Conservation (phyloP, 2,329 filamentous ascomycete genomes). For the Aschersonia sp. region DNA sequence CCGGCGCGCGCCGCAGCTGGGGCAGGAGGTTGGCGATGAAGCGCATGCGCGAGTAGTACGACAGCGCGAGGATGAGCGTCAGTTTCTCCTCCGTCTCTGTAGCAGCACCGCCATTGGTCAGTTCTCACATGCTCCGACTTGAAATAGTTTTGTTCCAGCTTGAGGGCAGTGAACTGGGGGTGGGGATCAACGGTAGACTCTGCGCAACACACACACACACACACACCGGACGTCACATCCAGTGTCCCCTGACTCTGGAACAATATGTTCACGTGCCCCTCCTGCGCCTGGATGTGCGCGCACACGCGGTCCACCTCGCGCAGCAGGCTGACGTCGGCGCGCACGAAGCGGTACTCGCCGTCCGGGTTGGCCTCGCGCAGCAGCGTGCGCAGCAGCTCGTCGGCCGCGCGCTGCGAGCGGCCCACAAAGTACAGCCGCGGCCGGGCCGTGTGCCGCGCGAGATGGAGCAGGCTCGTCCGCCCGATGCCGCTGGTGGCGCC, state of each 20-base stretch:
- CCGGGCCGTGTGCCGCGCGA: slow-evolving; percentile 20
- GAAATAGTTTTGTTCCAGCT: too few relatives aligned
- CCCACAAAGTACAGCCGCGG: slow-evolving; percentile 35
- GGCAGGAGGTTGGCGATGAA: slow-evolving; percentile 42
- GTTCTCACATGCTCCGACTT: too few relatives aligned
- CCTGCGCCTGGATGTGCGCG: slow-evolving; percentile 22
- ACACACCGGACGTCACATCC: background rate
- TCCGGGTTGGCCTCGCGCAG: slow-evolving; percentile 4
- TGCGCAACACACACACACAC: background rate
- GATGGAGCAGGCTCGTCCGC: slow-evolving; percentile 25
- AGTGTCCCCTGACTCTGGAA: slow-evolving; percentile 22
- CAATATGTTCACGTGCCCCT: slow-evolving; percentile 26
- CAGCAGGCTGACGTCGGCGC: slow-evolving; percentile 30
- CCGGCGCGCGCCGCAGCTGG: slow-evolving; percentile 20
- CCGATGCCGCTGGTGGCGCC: slow-evolving; percentile 37
- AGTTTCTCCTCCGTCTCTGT: slow-evolving; percentile 39
- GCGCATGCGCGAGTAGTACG: slow-evolving; percentile 39
- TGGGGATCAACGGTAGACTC: too few relatives aligned
- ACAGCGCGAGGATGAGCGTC: slow-evolving; percentile 31
- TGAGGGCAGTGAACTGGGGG: too few relatives aligned
- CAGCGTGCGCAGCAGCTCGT: background rate
- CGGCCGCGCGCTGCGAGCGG: slow-evolving; percentile 10
- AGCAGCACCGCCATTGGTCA: background rate
- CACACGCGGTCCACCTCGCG: slow-evolving; percentile 31
- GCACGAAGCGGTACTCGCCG: slow-evolving; percentile 25